These are phyloP conservation scores for Mytilinidion resinicola DNA, from an alignment of 495 filamentous ascomycete species.

Conservation along the genomic window DNA sequence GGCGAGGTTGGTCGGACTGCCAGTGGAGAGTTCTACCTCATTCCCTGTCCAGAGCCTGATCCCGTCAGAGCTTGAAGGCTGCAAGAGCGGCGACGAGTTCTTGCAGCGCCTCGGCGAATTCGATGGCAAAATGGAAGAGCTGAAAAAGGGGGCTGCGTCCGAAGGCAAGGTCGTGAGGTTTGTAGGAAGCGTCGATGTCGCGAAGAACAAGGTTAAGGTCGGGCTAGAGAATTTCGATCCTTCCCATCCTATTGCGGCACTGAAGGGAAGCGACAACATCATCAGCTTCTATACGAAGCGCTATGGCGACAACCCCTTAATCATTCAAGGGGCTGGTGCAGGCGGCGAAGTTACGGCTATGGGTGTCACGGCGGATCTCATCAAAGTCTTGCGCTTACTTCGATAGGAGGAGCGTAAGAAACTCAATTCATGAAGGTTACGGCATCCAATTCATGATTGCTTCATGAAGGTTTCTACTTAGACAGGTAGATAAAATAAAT, in stretches of 20 bases:
- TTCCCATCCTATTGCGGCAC: slow-evolving; percentile 72
- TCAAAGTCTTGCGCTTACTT: slow-evolving; percentile 63
- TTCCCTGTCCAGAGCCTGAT: slow-evolving; percentile 93
- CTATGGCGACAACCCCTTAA: slow-evolving; percentile 81
- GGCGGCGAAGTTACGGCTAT: slow-evolving; percentile 94
- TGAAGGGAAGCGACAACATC: slow-evolving; percentile 97
- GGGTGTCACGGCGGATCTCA: slow-evolving; percentile 83
- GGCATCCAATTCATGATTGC: too few species aligned
- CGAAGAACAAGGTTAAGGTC: slow-evolving; percentile 69
- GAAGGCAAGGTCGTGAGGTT: slow-evolving; percentile 90
- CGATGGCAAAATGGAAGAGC: slow-evolving; percentile 74
- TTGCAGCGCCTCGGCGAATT: slow-evolving; percentile 66
- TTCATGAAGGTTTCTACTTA: too few species aligned
- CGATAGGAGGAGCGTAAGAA: slow-evolving; percentile 2
- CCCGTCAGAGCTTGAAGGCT: slow-evolving; percentile 71
- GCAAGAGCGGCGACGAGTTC: slow-evolving; percentile 72
- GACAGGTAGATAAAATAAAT: too few species aligned
- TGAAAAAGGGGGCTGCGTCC: slow-evolving; percentile 69
- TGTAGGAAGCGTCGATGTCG: slow-evolving; percentile 86
- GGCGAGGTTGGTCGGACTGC: slow-evolving; percentile 71
- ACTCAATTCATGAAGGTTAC: too few species aligned
- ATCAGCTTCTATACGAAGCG: slow-evolving; percentile 96
- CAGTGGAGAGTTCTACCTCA: slow-evolving; percentile 66
- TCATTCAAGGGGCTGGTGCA: slow-evolving; percentile 91
- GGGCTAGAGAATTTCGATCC: slow-evolving; percentile 65